Base-by-base conservation (phyloP, 2,329 filamentous ascomycete species). In the Chaetomium olivaceum region DNA sequence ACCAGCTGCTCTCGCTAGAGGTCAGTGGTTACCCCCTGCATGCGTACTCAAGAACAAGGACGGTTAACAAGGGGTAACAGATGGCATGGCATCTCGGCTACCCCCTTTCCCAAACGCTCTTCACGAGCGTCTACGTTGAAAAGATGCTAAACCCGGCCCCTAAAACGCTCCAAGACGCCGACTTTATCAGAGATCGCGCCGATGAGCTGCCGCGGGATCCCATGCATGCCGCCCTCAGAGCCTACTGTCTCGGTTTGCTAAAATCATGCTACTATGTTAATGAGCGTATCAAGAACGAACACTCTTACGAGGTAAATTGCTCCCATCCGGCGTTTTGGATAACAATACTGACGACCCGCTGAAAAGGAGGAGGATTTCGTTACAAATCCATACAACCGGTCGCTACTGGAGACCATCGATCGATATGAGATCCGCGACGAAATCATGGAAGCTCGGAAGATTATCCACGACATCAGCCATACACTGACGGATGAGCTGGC, bases 71-170 rank as follows among this genome's bases (percentile, higher is more conserved):
- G 19, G 29, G 55, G 56, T 39, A n/a, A 52, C 73, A 95, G 89
- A 96, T 97, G 87, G 92, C 93, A 68, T 99, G 96, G 93, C 93
- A 98, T 76, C 87, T 92, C 72, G 95, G 96, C n/a, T 93, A 97
- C 74, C 93, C 95, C 1, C 85, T 99, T 9, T 96, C 94, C 1
- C 95, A 98, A 76, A 98, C 95, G 0, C 80, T 99, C 1, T 93
- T 98, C 75, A 97, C 93, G 5, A 97, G 92, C 61, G 83, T 96
- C 39, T 95, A 99, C 76, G 86, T 98, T 64, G 93, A 97, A 72
- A 88, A 87, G 58, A 82, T 99, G 19, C 80, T 97, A 66, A 90
- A 88, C 79, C 89, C 91, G 0, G 82, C 85, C 33, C 89, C 91
- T 4, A 80, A 79, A 43, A 84, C 77, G 5, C 79, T 96, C 29